Conservation (phyloP, 768 basidiomycete species). For the Mycena kentingensis region DNA sequence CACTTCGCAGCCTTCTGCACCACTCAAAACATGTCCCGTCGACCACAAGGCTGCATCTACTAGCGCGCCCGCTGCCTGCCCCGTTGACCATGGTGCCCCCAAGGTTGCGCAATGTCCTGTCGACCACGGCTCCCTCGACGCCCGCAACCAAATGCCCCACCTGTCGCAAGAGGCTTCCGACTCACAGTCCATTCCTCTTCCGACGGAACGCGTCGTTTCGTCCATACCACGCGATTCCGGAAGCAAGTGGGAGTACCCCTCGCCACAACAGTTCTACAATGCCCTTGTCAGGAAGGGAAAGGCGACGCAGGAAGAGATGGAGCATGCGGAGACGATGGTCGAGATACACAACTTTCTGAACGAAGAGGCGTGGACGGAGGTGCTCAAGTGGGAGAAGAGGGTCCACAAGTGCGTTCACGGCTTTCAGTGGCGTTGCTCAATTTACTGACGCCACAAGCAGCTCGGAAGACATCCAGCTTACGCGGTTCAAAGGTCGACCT, state of each 20-base stretch:
- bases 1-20: constrained; percentile 14
- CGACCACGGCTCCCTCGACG: constrained; percentile 61
- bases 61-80: constrained; percentile 40
- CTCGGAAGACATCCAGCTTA: constrained; percentile 68
- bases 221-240: constrained; percentile 77
- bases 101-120: constrained; percentile 62
- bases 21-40: constrained; percentile 40
- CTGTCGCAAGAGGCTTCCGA: constrained; percentile 70
- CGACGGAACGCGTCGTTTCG: constrained; percentile 74
- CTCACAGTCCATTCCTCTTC: constrained; percentile 59
- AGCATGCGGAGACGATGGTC: constrained; percentile 92
- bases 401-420: constrained; percentile 52
- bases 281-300: constrained; percentile 94
- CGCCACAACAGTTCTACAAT: constrained; percentile 97
- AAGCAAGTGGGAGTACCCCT: constrained; percentile 90
- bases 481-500: constrained; percentile 86
- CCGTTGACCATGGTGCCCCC: constrained; percentile 42
- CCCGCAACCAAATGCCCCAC: constrained; percentile 86
- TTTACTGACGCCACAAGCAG: constrained; percentile 38
- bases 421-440: background rate
- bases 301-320: constrained; percentile 88
- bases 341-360: constrained; percentile 98
- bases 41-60: constrained; percentile 30
- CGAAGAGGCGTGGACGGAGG: constrained; percentile 95
- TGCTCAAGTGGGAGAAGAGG: constrained; percentile 87